A percentile compares a stretch with the other conserved stretches of the same genome.
phyloP scores from a whole-genome alignment of 2,329 filamentous ascomycete species.

The Aotearoamyces nothofagi region DNA sequence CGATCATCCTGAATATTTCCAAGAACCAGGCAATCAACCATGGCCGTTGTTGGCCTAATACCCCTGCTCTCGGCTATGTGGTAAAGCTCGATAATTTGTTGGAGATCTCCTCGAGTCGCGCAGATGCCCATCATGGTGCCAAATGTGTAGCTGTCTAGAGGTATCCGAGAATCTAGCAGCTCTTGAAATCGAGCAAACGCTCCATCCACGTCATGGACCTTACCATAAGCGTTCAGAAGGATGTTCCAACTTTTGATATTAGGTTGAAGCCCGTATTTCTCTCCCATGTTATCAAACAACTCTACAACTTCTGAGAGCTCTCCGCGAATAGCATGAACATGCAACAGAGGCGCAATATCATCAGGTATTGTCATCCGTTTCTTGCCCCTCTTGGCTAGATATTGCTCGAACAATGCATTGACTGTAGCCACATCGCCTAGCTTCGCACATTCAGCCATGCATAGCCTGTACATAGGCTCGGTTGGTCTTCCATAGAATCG shows the following conservation, averaged over 20 bases:
- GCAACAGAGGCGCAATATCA: constrained; percentile 41
- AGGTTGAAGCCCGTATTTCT: constrained; percentile 38
- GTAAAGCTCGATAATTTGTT: constrained; percentile 50
- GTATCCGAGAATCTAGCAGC: constrained; percentile 30
- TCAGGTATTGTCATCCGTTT: constrained; percentile 3
- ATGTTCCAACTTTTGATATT: constrained; percentile 58
- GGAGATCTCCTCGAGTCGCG: constrained; percentile 57
- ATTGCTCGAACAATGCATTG: constrained; percentile 26
- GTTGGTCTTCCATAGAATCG: constrained; percentile 15
- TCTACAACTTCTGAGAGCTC: constrained; percentile 42
- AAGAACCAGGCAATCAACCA: constrained; percentile 51
- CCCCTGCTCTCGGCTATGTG: constrained; percentile 39
- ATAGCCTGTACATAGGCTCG: constrained; percentile 18
- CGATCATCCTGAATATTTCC: constrained; percentile 46
- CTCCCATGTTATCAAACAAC: constrained; percentile 46
- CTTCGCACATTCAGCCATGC: constrained; percentile 24
- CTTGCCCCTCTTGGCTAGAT: constrained; percentile 1
- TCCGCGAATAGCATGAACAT: constrained; percentile 55
- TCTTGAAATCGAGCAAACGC: constrained; percentile 48
- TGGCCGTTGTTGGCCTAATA: constrained; percentile 35
- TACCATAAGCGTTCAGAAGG: constrained; percentile 55
- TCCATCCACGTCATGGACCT: constrained; percentile 49
- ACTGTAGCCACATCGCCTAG: constrained; percentile 29
- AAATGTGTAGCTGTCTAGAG: constrained; percentile 50
- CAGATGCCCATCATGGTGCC: constrained; percentile 60